A percentile compares a stretch with the other conserved stretches of the same genome.
phyloP scores from a whole-genome alignment of 306 rosid species.

The Cucurbita maxima region DNA sequence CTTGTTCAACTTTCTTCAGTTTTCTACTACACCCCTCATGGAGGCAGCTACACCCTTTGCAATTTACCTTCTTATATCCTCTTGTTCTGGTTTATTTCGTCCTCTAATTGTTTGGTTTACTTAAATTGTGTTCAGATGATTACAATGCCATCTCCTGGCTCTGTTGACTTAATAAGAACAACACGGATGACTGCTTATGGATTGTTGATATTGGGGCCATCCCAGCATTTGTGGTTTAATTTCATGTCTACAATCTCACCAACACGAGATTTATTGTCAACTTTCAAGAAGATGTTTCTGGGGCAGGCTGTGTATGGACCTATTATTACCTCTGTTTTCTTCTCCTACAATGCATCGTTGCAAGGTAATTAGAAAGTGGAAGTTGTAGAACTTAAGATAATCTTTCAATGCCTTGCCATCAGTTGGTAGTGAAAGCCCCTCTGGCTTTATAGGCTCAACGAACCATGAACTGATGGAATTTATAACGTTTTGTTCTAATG shows the following conservation, averaged over 20 bases:
- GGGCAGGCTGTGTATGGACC: conserved; percentile 64
- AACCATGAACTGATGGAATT: too few relatives aligned
- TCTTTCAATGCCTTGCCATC: not conserved
- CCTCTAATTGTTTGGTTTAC: not conserved
- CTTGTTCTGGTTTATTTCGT: not conserved
- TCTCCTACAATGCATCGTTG: conserved; percentile 42
- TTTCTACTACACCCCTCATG: not conserved
- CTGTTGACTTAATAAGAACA: conserved; percentile 37
- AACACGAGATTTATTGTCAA: conserved; percentile 33
- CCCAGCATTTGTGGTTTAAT: conserved; percentile 67
- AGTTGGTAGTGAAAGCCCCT: not conserved
- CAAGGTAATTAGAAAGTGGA: conserved; percentile 34
- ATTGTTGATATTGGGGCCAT: conserved; percentile 54
- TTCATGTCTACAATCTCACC: conserved; percentile 41
- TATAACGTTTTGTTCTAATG: not conserved
- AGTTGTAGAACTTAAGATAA: not conserved
- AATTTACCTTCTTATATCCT: not conserved
- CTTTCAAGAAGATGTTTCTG: conserved; percentile 54
- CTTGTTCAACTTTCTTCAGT: not conserved
- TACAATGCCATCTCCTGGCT: conserved; percentile 31
- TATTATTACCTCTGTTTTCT: conserved; percentile 42
- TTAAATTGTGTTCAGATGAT: conserved; percentile 25
- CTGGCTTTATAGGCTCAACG: too few relatives aligned
- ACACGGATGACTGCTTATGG: conserved; percentile 53
- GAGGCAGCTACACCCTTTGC: not conserved